These are phyloP conservation scores for Colletotrichum echinochloae DNA, from an alignment of 2,329 filamentous ascomycete genomes.

Conservation along the genomic window DNA sequence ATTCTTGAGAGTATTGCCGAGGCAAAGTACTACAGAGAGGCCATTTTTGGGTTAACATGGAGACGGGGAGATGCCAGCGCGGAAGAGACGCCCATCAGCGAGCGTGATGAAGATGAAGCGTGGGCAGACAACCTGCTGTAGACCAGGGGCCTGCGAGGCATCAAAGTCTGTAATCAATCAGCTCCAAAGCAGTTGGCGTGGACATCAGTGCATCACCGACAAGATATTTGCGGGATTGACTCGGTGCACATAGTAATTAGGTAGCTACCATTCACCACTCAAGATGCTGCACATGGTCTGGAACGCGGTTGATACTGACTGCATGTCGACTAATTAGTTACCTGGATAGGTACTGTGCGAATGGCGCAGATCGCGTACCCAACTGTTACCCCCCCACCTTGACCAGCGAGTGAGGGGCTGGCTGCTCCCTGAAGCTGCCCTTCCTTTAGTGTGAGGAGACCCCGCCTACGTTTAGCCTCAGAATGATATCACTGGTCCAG, in stretches of 20 bases:
- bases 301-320: too few species aligned
- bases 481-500: constrained; percentile 37
- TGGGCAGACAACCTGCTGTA: constrained; percentile 41
- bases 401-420: constrained; percentile 27
- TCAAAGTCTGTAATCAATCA: background rate
- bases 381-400: constrained; percentile 8
- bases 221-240: background rate
- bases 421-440: constrained; percentile 33
- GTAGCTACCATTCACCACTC: background rate
- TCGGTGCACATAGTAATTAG: background rate
- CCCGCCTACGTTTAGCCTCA: constrained; percentile 33
- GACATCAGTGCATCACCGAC: background rate
- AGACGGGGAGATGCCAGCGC: constrained; percentile 17
- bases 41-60: constrained; percentile 67
- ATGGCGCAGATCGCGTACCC: background rate
- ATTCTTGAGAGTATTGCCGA: constrained; percentile 96
- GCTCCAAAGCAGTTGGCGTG: too few species aligned
- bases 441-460: constrained; percentile 18
- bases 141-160: background rate
- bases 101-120: constrained; percentile 36
- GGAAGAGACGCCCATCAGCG: constrained; percentile 36
- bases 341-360: too few species aligned
- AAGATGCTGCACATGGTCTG: too few species aligned
- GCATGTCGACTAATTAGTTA: background rate
- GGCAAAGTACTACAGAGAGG: constrained; percentile 82